Conservation (phyloP, 140 eudicot genomes). For the Cichorium intybus region DNA sequence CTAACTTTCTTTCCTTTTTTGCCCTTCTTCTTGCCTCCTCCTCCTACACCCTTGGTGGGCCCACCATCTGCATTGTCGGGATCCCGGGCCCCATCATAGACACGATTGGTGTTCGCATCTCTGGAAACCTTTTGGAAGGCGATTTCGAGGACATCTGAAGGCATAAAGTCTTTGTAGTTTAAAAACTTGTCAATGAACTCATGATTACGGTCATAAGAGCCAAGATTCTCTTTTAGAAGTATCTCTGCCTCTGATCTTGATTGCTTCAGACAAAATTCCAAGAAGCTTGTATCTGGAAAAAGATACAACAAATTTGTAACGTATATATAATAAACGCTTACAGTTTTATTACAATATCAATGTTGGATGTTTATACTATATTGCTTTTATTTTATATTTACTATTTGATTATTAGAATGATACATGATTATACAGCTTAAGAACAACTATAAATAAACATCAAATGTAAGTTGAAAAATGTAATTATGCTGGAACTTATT, state of each 20-base stretch:
- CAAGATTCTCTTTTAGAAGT: slow-evolving; percentile 76
- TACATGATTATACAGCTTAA: no score
- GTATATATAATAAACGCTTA: no score
- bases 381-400: no score
- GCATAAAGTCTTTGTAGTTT: slow-evolving; percentile 74
- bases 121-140: slow-evolving; percentile 55
- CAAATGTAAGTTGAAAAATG: no score
- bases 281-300: slow-evolving; percentile 70
- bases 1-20: slow-evolving; percentile 88
- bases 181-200: slow-evolving; percentile 83
- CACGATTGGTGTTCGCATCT: slow-evolving; percentile 35
- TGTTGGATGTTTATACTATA: no score
- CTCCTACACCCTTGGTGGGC: slow-evolving; percentile 37
- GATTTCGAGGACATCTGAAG: slow-evolving; percentile 62
- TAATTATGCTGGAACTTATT: no score
- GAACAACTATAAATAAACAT: no score
- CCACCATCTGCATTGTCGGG: slow-evolving; percentile 44
- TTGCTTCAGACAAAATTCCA: slow-evolving; percentile 84
- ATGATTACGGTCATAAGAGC: slow-evolving; percentile 66
- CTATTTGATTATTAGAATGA: no score
- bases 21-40: slow-evolving; percentile 67
- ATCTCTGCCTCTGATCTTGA: slow-evolving; percentile 83
- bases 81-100: slow-evolving; percentile 33
- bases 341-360: no score
- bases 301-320: no score